Evolutionary conservation across 2,329 filamentous ascomycete genomes (phyloP).

Genomic region (Cryphonectria naterciae): DNA sequence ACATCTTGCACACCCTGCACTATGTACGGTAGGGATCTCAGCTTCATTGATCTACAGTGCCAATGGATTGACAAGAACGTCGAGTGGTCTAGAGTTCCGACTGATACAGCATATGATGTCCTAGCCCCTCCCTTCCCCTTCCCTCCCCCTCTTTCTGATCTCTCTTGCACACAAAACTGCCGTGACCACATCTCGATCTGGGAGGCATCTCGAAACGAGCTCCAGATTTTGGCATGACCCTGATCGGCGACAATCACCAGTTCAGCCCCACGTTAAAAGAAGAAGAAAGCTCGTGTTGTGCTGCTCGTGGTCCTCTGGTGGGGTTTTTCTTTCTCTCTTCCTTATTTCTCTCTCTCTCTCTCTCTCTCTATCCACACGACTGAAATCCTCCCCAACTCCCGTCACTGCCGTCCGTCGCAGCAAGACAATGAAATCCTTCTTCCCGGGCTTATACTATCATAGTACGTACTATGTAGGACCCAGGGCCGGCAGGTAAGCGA

Average conservation of each 20-base stretch:
- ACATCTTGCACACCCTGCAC: not conserved
- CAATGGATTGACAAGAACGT: not conserved
- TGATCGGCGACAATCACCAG: not conserved
- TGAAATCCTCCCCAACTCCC: not conserved
- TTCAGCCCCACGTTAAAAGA: not conserved
- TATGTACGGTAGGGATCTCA: not conserved
- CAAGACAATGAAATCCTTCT: not conserved
- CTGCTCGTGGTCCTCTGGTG: not conserved
- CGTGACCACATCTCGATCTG: not conserved
- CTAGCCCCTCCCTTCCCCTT: not conserved
- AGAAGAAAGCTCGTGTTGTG: not conserved
- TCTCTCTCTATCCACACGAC: not conserved
- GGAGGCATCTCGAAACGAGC: not conserved
- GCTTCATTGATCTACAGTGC: not conserved
- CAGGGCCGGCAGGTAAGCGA: not conserved
- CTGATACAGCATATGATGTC: not conserved
- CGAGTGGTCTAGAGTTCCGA: not conserved
- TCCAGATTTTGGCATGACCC: constrained; percentile 6
- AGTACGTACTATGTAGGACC: not conserved
- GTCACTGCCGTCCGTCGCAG: not conserved
- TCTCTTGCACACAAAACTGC: not conserved
- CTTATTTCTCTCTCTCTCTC: too few relatives aligned
- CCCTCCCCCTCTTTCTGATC: not conserved
- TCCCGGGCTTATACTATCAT: not conserved
- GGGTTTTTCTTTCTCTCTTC: not conserved